Evolutionary conservation across 2,329 filamentous ascomycete species (phyloP), one percentile per base, ranked within the genome.

Genomic region (Helotiales sp.): DNA sequence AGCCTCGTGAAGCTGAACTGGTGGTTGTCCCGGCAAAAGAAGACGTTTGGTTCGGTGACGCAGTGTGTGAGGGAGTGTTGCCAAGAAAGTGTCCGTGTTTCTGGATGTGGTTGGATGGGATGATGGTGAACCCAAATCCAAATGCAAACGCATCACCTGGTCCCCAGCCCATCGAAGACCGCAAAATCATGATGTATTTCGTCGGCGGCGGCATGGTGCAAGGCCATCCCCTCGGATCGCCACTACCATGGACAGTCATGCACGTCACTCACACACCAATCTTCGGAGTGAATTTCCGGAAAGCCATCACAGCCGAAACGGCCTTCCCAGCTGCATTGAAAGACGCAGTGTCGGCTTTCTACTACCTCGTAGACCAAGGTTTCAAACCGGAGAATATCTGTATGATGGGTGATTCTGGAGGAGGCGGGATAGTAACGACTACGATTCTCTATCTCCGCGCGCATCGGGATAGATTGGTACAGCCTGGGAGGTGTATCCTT

Each of bases 231-330:
- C 32, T 57, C 10, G 54, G 40, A 20, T 57, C 54, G 30, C 54
- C 54, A 15, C 20, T 57, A 15, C n/a, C 30, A 20, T 57, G 54
- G 54, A 4, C 32, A 1, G 17, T 37, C 32, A 57, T 57, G 32
- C 17, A 57, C 2, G 30, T 57, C 32, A 57, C 54, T 6, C 22
- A 40, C 34, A 57, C 40, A 20, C 43, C 58, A 2, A 22, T 61
- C 10, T 61, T 61, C 43, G 58, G 58, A 15, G 58, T 61, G 17
- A 61, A 61, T 26, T 61, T 61, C 40, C 40, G 58, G 8, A 61
- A 61, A 61, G 40, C 40, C 15, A 24, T 49, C 8, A 49, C 58
- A 15, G 11, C 26, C 8, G 45, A 61, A 34, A 50, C 40, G 2
- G 58, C 58, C 4, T 61, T 61, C n/a, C 58, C 58, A 24, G 58